phyloP scores from a whole-genome alignment of 257 asterid species.

The Gynochthodes officinalis region DNA sequence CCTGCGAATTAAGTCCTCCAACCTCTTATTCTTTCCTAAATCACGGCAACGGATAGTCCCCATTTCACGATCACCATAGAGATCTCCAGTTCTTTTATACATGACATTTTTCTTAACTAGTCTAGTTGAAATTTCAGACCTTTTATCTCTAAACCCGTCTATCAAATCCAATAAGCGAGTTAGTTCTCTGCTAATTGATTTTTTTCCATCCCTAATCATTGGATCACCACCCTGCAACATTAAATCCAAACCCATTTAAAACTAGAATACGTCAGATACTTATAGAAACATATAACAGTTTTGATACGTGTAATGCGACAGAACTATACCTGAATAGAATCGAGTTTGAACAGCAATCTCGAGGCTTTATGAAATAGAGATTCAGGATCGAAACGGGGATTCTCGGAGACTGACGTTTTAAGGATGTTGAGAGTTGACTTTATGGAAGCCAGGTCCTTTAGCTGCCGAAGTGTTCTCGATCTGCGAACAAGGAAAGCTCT shows the following conservation, averaged over 20 bases:
- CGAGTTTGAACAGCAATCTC: conserved; percentile 58
- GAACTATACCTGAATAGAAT: conserved; percentile 51
- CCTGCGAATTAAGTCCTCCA: conserved; percentile 43
- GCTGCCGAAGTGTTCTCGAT: conserved; percentile 82
- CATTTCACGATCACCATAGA: conserved; percentile 15
- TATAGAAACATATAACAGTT: not conserved
- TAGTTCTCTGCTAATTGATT: conserved; percentile 51
- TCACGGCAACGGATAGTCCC: conserved; percentile 21
- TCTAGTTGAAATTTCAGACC: conserved; percentile 31
- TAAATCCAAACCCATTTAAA: not conserved
- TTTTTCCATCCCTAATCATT: conserved; percentile 75
- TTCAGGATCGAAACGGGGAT: conserved; percentile 38
- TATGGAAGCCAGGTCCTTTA: conserved; percentile 65
- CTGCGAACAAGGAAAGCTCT: conserved; percentile 73
- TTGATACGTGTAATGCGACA: not conserved
- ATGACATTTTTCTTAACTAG: conserved; percentile 31
- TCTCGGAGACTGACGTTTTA: conserved; percentile 48
- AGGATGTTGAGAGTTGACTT: conserved; percentile 49
- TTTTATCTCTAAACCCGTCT: conserved; percentile 38
- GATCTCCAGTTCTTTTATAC: conserved; percentile 33
- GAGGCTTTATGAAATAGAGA: conserved; percentile 36
- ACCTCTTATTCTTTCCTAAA: conserved; percentile 29
- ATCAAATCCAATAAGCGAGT: conserved; percentile 47
- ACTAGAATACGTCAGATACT: not conserved
- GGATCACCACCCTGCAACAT: conserved; percentile 73